Percentiles rank a stretch among this genome's conserved stretches.
These are phyloP conservation scores for Pythium sp. DNA, from an alignment of 352 stramenopile genomes.

Conservation along the genomic window DNA sequence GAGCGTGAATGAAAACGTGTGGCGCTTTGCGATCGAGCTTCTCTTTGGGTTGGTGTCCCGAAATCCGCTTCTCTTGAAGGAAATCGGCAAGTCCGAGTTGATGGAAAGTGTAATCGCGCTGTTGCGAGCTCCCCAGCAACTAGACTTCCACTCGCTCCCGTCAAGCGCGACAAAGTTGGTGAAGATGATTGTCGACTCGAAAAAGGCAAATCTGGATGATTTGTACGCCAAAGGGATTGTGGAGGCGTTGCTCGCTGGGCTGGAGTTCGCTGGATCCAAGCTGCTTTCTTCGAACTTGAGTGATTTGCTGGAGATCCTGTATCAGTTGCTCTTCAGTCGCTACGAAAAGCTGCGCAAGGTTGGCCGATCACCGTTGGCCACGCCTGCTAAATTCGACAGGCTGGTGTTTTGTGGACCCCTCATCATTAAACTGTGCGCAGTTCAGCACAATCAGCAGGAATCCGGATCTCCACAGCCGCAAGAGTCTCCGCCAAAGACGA, in stretches of 20 bases:
- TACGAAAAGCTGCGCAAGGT: conserved; percentile 26
- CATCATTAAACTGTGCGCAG: conserved; percentile 36
- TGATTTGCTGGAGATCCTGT: conserved; percentile 34
- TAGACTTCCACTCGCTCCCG: conserved; percentile 26
- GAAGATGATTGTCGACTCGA: conserved; percentile 31
- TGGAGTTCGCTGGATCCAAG: conserved; percentile 25
- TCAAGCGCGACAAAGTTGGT: conserved; percentile 34
- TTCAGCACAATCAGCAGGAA: conserved; percentile 3
- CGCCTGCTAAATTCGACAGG: conserved; percentile 28
- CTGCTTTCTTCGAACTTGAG: conserved; percentile 15
- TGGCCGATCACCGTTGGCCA: neutral
- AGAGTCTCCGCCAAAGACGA: conserved; percentile 2
- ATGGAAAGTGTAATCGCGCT: conserved; percentile 28
- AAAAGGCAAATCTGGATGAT: conserved; percentile 13
- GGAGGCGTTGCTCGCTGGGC: conserved; percentile 19
- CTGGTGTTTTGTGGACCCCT: conserved; percentile 27
- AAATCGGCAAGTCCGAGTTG: conserved; percentile 21
- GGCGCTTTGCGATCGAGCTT: conserved; percentile 48
- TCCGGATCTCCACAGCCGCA: conserved; percentile 17
- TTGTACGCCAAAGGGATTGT: conserved; percentile 37
- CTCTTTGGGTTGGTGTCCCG: conserved; percentile 41
- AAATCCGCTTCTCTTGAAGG: conserved; percentile 28
- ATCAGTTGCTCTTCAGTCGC: conserved; percentile 34
- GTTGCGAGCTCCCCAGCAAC: conserved; percentile 26
- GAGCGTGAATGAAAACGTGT: conserved; percentile 39